These are phyloP conservation scores for Tuber microsphaerosporum DNA, from an alignment of 495 filamentous ascomycete genomes.

Conservation along the genomic window DNA sequence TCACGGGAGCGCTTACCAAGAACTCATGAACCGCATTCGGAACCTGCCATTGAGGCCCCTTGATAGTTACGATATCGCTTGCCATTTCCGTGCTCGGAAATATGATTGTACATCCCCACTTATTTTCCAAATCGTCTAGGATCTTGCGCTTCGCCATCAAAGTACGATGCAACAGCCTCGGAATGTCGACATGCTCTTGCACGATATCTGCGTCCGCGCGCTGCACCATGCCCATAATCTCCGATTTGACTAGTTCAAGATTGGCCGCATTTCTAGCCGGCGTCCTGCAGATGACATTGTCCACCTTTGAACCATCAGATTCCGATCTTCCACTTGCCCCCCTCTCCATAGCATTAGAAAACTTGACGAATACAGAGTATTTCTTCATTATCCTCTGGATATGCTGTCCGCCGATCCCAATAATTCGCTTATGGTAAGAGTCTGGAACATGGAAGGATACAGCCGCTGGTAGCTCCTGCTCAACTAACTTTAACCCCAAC, in stretches of 20 bases:
- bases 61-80: constrained; percentile 89
- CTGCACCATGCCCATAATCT: constrained; percentile 99
- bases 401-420: constrained; percentile 94
- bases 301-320: constrained; percentile 94
- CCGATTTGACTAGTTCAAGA: constrained; percentile 91
- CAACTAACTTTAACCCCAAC: constrained; percentile 80
- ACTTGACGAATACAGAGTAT: constrained; percentile 99
- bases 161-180: constrained; percentile 90
- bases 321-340: constrained; percentile 76
- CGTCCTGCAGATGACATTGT: constrained; percentile 97
- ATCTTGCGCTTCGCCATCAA: constrained; percentile 77
- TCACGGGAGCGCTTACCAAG: constrained; percentile 52
- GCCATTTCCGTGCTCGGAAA: constrained; percentile 96
- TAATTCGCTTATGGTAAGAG: constrained; percentile 98
- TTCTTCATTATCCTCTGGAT: constrained; percentile 99
- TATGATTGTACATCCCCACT: constrained; percentile 96
- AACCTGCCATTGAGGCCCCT: constrained; percentile 94
- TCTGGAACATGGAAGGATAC: constrained; percentile 99
- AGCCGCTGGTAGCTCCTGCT: constrained; percentile 98
- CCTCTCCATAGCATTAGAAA: constrained; percentile 98
- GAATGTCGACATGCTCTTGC: constrained; percentile 81
- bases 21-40: constrained; percentile 92
- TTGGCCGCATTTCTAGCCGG: constrained; percentile 95
- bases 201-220: constrained; percentile 96
- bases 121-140: constrained; percentile 92